Evolutionary conservation across 2,329 filamentous ascomycete genomes (phyloP).

Genomic region (Ceratocystis cubensis): DNA sequence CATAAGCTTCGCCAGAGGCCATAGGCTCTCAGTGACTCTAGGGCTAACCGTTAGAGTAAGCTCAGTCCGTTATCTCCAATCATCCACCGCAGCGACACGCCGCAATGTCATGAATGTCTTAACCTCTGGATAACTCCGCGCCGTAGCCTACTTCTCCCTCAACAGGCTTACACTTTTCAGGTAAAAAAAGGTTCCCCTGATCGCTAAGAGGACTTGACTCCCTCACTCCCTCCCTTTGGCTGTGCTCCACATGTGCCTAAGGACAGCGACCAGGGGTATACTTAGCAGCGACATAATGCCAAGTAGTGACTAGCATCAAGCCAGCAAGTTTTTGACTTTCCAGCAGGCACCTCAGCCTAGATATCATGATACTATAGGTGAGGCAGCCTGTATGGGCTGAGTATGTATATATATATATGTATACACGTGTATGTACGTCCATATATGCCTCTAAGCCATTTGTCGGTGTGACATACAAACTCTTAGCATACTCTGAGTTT

Average conservation of each 20-base stretch:
- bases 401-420: not conserved
- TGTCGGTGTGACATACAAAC: no score
- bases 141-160: not conserved
- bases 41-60: not conserved
- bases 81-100: not conserved
- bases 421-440: no score
- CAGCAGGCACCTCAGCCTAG: not conserved
- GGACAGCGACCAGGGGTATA: not conserved
- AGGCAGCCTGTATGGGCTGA: not conserved
- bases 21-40: not conserved
- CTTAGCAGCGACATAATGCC: no score
- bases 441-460: no score
- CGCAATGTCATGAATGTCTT: not conserved
- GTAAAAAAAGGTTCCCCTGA: not conserved
- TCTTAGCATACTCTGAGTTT: not conserved
- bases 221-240: not conserved
- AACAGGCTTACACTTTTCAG: not conserved
- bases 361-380: not conserved
- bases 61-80: not conserved
- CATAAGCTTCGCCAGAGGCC: not conserved
- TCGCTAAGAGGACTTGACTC: not conserved
- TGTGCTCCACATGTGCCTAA: not conserved
- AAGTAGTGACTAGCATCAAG: not conserved
- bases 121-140: not conserved
- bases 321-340: not conserved